Evolutionary conservation across 2,329 filamentous ascomycete genomes (phyloP).

Genomic region (Aureobasidium mangrovei): DNA sequence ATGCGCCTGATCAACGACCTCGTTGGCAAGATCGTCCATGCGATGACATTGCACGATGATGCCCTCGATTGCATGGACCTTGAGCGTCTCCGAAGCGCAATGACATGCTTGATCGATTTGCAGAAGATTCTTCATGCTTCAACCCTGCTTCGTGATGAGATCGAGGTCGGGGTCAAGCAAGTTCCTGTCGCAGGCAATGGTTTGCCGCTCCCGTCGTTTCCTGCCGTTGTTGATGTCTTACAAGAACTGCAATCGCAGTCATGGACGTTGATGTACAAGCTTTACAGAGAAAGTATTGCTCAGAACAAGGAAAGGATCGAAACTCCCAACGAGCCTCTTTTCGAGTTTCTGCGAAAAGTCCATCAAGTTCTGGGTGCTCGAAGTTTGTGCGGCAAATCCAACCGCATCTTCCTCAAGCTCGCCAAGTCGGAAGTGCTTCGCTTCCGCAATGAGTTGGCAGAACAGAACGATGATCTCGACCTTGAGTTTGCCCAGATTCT

Average conservation of each 20-base stretch:
- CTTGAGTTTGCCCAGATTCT: slow-evolving; percentile 78
- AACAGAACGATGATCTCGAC: slow-evolving; percentile 72
- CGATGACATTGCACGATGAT: slow-evolving; percentile 52
- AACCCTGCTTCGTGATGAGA: slow-evolving; percentile 73
- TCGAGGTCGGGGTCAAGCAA: slow-evolving; percentile 65
- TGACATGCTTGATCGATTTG: slow-evolving; percentile 62
- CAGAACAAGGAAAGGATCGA: slow-evolving; percentile 56
- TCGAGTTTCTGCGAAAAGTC: slow-evolving; percentile 70
- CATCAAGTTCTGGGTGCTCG: slow-evolving; percentile 79
- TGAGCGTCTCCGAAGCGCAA: slow-evolving; percentile 63
- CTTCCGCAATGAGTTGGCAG: slow-evolving; percentile 35
- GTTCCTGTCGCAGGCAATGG: slow-evolving; percentile 50
- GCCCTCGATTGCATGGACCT: slow-evolving; percentile 81
- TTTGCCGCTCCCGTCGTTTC: slow-evolving; percentile 22
- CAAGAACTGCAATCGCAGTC: slow-evolving; percentile 79
- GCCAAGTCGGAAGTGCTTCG: slow-evolving; percentile 78
- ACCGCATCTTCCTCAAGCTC: slow-evolving; percentile 81
- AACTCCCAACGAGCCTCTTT: slow-evolving; percentile 60
- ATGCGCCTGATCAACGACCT: slow-evolving; percentile 73
- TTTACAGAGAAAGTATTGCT: slow-evolving; percentile 65
- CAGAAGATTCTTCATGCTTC: slow-evolving; percentile 69
- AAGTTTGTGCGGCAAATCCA: slow-evolving; percentile 73
- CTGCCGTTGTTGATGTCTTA: slow-evolving; percentile 38
- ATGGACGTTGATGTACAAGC: slow-evolving; percentile 79
- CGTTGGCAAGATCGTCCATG: slow-evolving; percentile 59